A percentile compares a stretch with the other conserved stretches of the same genome.
Evolutionary conservation across 1,139 yeast species (phyloP).

Genomic region (Zhuliangozyma parablackwelliae): DNA sequence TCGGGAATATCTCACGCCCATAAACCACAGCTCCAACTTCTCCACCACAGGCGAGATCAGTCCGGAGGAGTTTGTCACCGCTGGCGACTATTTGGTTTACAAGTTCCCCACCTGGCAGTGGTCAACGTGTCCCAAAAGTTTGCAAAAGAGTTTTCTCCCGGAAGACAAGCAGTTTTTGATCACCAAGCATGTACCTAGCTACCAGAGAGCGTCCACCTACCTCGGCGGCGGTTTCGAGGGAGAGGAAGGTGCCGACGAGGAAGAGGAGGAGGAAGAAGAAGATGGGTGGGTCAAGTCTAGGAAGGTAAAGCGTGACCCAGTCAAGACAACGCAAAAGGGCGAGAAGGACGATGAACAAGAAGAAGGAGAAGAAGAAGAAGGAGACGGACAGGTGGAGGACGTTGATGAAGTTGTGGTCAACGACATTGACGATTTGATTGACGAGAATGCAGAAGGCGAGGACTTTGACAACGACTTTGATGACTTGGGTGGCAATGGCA

Average conservation of each 20-base stretch:
- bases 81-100: slow-evolving; percentile 87
- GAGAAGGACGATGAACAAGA: slow-evolving; percentile 7
- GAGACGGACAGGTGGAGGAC: slow-evolving; percentile 1
- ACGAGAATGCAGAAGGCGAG: slow-evolving; percentile 31
- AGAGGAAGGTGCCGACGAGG: slow-evolving; percentile 16
- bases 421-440: slow-evolving; percentile 37
- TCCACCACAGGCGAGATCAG: slow-evolving; percentile 83
- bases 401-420: slow-evolving; percentile 12
- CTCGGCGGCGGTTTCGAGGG: slow-evolving; percentile 33
- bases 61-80: slow-evolving; percentile 86
- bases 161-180: slow-evolving; percentile 80
- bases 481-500: slow-evolving; percentile 25
- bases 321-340: slow-evolving; percentile 4
- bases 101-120: slow-evolving; percentile 98
- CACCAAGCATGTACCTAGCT: slow-evolving; percentile 85
- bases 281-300: slow-evolving; percentile 58
- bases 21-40: slow-evolving; percentile 78
- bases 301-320: slow-evolving; percentile 2
- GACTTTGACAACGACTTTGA: slow-evolving; percentile 32
- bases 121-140: slow-evolving; percentile 65
- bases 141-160: slow-evolving; percentile 71
- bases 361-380: slow-evolving; percentile 5
- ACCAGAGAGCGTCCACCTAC: slow-evolving; percentile 64
- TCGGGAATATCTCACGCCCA: slow-evolving; percentile 91
- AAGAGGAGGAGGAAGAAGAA: slow-evolving; percentile 31